Evolutionary conservation across 2,329 filamentous ascomycete species (phyloP).

Genomic region (Zymoseptoria tritici): DNA sequence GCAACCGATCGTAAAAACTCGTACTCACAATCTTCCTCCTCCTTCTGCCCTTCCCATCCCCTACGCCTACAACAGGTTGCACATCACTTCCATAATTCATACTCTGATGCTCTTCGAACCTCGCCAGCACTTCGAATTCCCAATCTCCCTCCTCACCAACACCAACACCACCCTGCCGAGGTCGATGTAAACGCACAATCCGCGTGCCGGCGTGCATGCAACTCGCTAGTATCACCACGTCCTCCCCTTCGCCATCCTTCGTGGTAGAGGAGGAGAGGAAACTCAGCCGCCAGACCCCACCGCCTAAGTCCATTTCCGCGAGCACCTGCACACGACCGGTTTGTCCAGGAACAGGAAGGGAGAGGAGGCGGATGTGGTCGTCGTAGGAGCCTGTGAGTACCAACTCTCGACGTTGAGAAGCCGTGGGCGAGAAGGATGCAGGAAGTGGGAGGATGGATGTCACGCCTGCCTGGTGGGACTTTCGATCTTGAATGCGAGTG

Average conservation of each 20-base stretch:
- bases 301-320: slow-evolving; percentile 59
- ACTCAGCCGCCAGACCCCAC: slow-evolving; percentile 83
- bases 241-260: no score
- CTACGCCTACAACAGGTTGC: slow-evolving; percentile 32
- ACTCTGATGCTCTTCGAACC: slow-evolving; percentile 78
- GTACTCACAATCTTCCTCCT: slow-evolving; percentile 54
- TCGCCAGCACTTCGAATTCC: slow-evolving; percentile 57
- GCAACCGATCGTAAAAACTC: slow-evolving; percentile 66
- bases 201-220: slow-evolving; percentile 88
- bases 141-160: slow-evolving; percentile 49
- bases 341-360: slow-evolving; percentile 24
- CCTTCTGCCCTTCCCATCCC: slow-evolving; percentile 19
- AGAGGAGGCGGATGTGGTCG: slow-evolving; percentile 65
- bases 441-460: slow-evolving; percentile 73
- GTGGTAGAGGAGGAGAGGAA: slow-evolving; percentile 35
- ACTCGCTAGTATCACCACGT: slow-evolving; percentile 62
- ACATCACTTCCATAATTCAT: slow-evolving; percentile 92
- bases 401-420: slow-evolving; percentile 29
- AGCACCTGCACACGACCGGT: slow-evolving; percentile 46
- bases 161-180: slow-evolving; percentile 19
- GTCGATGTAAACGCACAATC: slow-evolving; percentile 46
- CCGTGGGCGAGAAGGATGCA: slow-evolving; percentile 28
- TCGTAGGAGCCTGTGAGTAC: slow-evolving; percentile 89
- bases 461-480: slow-evolving; percentile 71
- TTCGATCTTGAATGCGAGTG: slow-evolving; percentile 38